A percentile compares a stretch with the other conserved stretches of the same genome.
Evolutionary conservation across 257 asterid genomes (phyloP).

Genomic region (Jacaranda mimosifolia): DNA sequence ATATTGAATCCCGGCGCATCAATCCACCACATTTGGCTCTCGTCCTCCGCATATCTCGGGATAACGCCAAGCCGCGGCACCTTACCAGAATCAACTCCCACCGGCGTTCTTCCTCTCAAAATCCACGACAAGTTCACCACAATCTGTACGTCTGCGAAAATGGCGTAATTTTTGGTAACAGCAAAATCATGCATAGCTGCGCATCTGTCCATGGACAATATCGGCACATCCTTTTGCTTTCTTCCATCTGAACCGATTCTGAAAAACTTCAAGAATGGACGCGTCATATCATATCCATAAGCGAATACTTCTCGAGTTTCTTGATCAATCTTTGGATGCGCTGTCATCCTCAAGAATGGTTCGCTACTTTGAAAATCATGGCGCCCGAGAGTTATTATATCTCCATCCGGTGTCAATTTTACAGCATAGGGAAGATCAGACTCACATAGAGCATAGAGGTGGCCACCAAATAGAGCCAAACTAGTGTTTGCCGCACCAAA

Average conservation of each 20-base stretch:
- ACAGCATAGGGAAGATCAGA: too few species aligned
- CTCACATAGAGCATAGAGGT: too few species aligned
- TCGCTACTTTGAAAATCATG: constrained; percentile 41
- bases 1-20: constrained; percentile 50
- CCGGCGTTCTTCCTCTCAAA: constrained; percentile 47
- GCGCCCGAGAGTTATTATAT: constrained; percentile 52
- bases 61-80: constrained; percentile 55
- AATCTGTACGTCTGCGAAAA: constrained; percentile 51
- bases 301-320: constrained; percentile 52
- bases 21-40: constrained; percentile 50
- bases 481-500: constrained; percentile 58
- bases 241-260: constrained; percentile 44
- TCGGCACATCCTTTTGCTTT: constrained; percentile 46
- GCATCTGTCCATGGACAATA: constrained; percentile 39
- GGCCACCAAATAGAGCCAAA: too few species aligned
- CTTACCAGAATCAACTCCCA: constrained; percentile 37
- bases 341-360: constrained; percentile 48
- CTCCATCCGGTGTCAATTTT: constrained; percentile 42
- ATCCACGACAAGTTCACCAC: constrained; percentile 42
- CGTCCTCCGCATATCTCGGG: constrained; percentile 54
- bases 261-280: constrained; percentile 52
- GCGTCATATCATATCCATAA: constrained; percentile 34
- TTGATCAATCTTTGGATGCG: constrained; percentile 33
- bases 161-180: constrained; percentile 49
- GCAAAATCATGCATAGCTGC: constrained; percentile 57